Evolutionary conservation across 129 eudicot genomes (phyloP).

Genomic region (Lactuca saligna): DNA sequence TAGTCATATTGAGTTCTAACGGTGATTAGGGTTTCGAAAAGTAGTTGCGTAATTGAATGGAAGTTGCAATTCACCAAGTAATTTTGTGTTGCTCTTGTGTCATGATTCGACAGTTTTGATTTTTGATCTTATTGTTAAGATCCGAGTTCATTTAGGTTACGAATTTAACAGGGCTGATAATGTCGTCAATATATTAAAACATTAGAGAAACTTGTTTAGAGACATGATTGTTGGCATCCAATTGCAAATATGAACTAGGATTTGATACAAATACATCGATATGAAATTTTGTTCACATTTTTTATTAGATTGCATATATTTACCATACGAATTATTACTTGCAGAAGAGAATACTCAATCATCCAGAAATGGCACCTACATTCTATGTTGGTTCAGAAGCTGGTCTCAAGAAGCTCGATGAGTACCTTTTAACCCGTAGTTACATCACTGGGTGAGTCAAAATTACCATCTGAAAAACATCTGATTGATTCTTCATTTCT

Average conservation of each 20-base stretch:
- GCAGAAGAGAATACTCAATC: constrained; percentile 15
- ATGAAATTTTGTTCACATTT: not conserved
- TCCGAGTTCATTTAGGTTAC: not conserved
- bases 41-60: not conserved
- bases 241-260: not conserved
- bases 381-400: constrained; percentile 59
- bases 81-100: not conserved
- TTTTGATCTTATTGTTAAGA: not conserved
- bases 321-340: not conserved
- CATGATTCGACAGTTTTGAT: not conserved
- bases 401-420: constrained; percentile 84
- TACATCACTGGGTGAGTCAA: constrained; percentile 69
- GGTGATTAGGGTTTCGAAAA: not conserved
- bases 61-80: not conserved
- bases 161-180: not conserved
- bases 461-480: not conserved
- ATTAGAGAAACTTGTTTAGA: not conserved
- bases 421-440: constrained; percentile 74
- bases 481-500: not conserved
- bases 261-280: not conserved
- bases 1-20: not conserved
- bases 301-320: not conserved
- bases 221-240: not conserved
- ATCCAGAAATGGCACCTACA: constrained; percentile 63
- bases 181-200: not conserved